These are phyloP conservation scores for Pleurotus djamor DNA, from an alignment of 768 basidiomycete genomes.

Conservation along the genomic window DNA sequence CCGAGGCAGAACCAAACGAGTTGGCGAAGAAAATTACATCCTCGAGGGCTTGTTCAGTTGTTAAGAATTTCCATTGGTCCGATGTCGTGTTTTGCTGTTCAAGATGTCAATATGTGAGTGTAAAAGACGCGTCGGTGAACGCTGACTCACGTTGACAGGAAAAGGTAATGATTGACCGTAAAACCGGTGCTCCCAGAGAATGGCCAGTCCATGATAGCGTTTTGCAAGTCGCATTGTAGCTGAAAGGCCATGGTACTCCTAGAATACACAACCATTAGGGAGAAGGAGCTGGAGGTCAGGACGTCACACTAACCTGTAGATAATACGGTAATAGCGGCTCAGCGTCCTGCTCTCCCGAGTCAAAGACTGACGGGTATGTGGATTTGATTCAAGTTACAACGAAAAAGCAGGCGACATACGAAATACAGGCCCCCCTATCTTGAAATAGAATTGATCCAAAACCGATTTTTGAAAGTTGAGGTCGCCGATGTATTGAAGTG, in stretches of 20 bases:
- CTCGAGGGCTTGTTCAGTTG: constrained; percentile 47
- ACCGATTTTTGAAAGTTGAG: constrained; percentile 41
- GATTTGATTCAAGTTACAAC: not conserved
- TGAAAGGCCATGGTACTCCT: constrained; percentile 49
- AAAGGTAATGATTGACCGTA: constrained; percentile 48
- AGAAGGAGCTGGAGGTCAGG: not conserved
- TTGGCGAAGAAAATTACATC: constrained; percentile 50
- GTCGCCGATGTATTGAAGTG: constrained; percentile 33
- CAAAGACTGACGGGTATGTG: constrained; percentile 36
- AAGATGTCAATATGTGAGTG: not conserved
- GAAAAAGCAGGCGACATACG: constrained; percentile 20
- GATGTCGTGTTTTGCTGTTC: constrained; percentile 42
- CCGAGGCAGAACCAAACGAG: constrained; percentile 21
- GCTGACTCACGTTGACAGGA: constrained; percentile 35
- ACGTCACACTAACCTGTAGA: constrained; percentile 28
- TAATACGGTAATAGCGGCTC: constrained; percentile 47
- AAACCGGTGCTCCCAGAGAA: constrained; percentile 50
- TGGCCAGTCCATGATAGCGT: constrained; percentile 41
- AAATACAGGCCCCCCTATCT: constrained; percentile 46
- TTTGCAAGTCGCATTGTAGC: constrained; percentile 46
- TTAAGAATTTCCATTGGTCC: constrained; percentile 43
- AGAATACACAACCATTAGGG: not conserved
- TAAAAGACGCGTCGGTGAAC: too few relatives aligned
- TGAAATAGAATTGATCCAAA: constrained; percentile 50
- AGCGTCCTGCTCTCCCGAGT: constrained; percentile 50